These are phyloP conservation scores for Mucor indicus DNA, from an alignment of 371 early-diverging fungal species.

Conservation along the genomic window DNA sequence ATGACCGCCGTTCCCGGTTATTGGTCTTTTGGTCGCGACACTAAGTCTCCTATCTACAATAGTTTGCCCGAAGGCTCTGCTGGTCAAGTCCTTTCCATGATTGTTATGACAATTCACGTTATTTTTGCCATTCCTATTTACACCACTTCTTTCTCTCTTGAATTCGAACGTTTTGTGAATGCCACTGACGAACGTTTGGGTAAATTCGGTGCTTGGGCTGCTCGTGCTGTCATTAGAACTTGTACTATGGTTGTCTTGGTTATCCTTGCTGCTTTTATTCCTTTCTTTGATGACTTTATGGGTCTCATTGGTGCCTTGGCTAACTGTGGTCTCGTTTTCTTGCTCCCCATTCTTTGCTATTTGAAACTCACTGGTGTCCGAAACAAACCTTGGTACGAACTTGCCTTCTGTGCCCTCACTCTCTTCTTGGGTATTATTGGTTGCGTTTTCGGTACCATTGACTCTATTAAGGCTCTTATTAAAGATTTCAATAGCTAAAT, in stretches of 20 bases:
- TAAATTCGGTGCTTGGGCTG: constrained; percentile 41
- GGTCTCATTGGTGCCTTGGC: constrained; percentile 69
- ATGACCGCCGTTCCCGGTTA: constrained; percentile 82
- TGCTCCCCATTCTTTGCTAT: constrained; percentile 67
- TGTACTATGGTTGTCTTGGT: constrained; percentile 46
- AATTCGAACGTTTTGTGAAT: constrained; percentile 58
- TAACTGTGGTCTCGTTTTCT: constrained; percentile 67
- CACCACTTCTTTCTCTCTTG: constrained; percentile 77
- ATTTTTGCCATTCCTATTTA: constrained; percentile 85
- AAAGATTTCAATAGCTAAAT: constrained; percentile 25
- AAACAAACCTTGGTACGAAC: constrained; percentile 39
- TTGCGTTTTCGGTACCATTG: constrained; percentile 62
- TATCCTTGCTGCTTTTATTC: constrained; percentile 58
- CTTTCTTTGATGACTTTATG: constrained; percentile 76
- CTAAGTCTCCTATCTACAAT: constrained; percentile 74
- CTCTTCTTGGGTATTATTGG: constrained; percentile 58
- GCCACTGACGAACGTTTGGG: constrained; percentile 36
- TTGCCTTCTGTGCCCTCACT: constrained; percentile 55
- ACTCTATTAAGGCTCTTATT: constrained; percentile 50
- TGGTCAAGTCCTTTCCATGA: constrained; percentile 63
- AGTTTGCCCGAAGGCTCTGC: constrained; percentile 67
- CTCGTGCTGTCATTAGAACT: constrained; percentile 52
- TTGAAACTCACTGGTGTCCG: constrained; percentile 58
- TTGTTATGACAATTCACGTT: constrained; percentile 84
- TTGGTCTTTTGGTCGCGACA: constrained; percentile 70